These are phyloP conservation scores for Coffea eugenioides DNA, from an alignment of 257 asterid species.

Conservation along the genomic window DNA sequence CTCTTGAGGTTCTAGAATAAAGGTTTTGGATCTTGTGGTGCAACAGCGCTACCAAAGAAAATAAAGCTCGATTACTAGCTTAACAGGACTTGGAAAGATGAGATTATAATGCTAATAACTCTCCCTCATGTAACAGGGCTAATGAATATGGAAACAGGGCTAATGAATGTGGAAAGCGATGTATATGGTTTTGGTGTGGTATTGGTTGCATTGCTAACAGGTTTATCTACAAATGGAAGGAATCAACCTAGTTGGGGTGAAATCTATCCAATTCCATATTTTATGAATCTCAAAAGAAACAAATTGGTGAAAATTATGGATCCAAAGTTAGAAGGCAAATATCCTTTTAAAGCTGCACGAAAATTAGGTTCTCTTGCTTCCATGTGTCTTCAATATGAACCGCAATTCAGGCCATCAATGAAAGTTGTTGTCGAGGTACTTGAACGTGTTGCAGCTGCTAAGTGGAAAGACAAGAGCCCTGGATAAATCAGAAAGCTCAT, in stretches of 20 bases:
- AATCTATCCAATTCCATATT: conserved; percentile 50
- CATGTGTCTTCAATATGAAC: conserved; percentile 49
- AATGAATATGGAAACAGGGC: no score
- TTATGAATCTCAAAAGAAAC: conserved; percentile 35
- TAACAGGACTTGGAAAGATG: neutral
- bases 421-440: conserved; percentile 48
- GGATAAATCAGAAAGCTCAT: conserved; percentile 22
- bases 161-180: conserved; percentile 36
- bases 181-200: conserved; percentile 67
- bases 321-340: conserved; percentile 48
- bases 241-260: conserved; percentile 37
- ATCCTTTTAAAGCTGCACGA: conserved; percentile 47
- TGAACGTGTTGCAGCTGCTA: conserved; percentile 32
- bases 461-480: conserved; percentile 37
- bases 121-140: conserved; percentile 5
- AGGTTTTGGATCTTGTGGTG: neutral
- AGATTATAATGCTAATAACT: conserved; percentile 5
- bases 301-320: conserved; percentile 50
- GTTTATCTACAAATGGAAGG: conserved; percentile 44
- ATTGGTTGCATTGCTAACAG: conserved; percentile 60
- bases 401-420: conserved; percentile 57
- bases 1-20: no score
- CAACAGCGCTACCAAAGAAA: conserved; percentile 7
- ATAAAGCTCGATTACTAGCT: neutral
- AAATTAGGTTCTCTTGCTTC: conserved; percentile 53